Evolutionary conservation across 768 basidiomycete species (phyloP).

Genomic region (Mycena venus): DNA sequence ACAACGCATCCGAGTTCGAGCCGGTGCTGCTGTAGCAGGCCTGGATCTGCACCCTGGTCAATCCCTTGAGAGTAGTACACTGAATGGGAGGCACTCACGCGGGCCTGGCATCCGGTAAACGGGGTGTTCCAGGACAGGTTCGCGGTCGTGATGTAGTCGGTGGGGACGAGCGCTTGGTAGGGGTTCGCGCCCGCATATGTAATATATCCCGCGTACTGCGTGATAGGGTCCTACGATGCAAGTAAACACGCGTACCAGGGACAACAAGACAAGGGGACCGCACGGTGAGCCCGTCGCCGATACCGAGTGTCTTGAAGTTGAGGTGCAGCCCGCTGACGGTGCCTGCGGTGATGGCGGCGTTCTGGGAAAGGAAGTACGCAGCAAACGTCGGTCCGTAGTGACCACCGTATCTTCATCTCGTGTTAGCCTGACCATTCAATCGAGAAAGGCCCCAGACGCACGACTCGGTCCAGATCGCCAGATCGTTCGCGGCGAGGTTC

Average conservation of each 20-base stretch:
- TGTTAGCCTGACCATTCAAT: slow-evolving; percentile 50
- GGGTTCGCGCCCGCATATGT: too few relatives aligned
- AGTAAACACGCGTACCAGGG: background rate
- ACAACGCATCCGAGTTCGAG: too few relatives aligned
- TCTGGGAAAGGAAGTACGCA: slow-evolving; percentile 72
- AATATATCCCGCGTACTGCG: too few relatives aligned
- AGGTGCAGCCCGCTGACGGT: slow-evolving; percentile 59
- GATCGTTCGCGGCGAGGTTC: slow-evolving; percentile 57
- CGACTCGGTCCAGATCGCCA: slow-evolving; percentile 80
- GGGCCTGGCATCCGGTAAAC: too few relatives aligned
- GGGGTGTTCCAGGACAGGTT: too few relatives aligned
- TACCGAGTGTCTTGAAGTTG: slow-evolving; percentile 70
- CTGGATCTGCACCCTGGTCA: background rate
- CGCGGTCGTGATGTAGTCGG: too few relatives aligned
- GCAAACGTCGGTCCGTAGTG: slow-evolving; percentile 82
- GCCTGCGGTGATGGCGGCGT: slow-evolving; percentile 65
- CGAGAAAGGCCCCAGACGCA: too few relatives aligned
- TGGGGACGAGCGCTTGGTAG: too few relatives aligned
- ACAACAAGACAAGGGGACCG: background rate
- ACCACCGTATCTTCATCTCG: slow-evolving; percentile 67
- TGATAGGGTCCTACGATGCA: background rate
- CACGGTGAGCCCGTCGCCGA: slow-evolving; percentile 75
- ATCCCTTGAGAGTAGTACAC: background rate
- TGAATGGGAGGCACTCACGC: background rate
- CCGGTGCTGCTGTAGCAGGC: too few relatives aligned